A percentile compares a stretch with the other conserved stretches of the same genome.
Evolutionary conservation across 179 eudicot genomes (phyloP).

Genomic region (Nepenthes alata): DNA sequence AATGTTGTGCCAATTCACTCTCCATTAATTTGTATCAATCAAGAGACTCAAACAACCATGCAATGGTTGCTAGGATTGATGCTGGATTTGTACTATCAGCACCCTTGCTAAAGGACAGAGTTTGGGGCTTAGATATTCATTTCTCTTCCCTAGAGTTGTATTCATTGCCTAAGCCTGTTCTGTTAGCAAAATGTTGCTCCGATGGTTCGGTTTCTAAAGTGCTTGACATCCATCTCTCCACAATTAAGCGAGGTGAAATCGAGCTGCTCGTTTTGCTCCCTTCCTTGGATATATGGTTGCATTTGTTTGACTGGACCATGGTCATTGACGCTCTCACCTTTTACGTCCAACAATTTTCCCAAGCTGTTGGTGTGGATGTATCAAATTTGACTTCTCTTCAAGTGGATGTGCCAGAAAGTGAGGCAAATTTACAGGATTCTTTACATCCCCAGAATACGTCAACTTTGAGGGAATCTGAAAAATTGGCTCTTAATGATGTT

Average conservation of each 20-base stretch:
- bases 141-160: slow-evolving; percentile 40
- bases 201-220: slow-evolving; percentile 34
- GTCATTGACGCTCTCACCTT: slow-evolving; percentile 35
- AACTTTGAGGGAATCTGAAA: slow-evolving; percentile 19
- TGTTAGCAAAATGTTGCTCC: slow-evolving; percentile 40
- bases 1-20: slow-evolving; percentile 29
- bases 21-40: slow-evolving; percentile 32
- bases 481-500: slow-evolving; percentile 12
- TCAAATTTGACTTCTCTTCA: slow-evolving; percentile 15
- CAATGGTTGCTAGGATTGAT: slow-evolving; percentile 41
- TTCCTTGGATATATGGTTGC: slow-evolving; percentile 61
- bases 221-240: slow-evolving; percentile 35
- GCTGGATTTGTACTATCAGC: slow-evolving; percentile 40
- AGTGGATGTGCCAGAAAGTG: slow-evolving; percentile 13
- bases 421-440: slow-evolving; percentile 14
- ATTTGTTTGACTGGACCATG: slow-evolving; percentile 54
- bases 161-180: slow-evolving; percentile 31
- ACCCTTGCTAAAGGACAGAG: slow-evolving; percentile 35
- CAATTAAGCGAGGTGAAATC: slow-evolving; percentile 22
- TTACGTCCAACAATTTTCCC: slow-evolving; percentile 18
- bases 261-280: slow-evolving; percentile 46
- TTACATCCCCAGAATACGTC: slow-evolving; percentile 9
- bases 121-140: slow-evolving; percentile 25
- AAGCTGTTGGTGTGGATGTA: slow-evolving; percentile 9
- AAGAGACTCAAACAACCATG: slow-evolving; percentile 19